Evolutionary conservation across 2,329 filamentous ascomycete genomes (phyloP).

Genomic region (Periconia digitata): DNA sequence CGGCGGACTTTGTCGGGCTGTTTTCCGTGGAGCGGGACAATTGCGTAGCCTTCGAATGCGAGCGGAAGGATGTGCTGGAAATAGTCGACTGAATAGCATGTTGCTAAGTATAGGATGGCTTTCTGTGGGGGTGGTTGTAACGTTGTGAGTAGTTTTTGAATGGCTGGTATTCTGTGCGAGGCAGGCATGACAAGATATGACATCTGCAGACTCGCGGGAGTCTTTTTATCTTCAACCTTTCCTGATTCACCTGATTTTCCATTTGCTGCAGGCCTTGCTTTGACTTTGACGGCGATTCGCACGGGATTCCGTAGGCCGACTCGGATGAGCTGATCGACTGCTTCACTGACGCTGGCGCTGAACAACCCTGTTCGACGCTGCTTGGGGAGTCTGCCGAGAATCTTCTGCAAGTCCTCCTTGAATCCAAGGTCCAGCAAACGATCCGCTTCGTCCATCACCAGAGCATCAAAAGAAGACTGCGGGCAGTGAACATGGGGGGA

Average conservation of each 20-base stretch:
- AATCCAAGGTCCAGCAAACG: constrained; percentile 91
- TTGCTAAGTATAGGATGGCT: constrained; percentile 88
- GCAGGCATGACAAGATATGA: constrained; percentile 76
- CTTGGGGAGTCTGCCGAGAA: constrained; percentile 82
- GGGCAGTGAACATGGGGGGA: constrained; percentile 87
- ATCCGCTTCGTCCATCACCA: constrained; percentile 94
- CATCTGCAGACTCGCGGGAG: constrained; percentile 91
- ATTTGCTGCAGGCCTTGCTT: constrained; percentile 44
- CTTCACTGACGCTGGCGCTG: constrained; percentile 93
- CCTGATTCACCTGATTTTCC: constrained; percentile 50
- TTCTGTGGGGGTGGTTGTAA: constrained; percentile 77
- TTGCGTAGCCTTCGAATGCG: constrained; percentile 68
- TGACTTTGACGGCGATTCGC: constrained; percentile 92
- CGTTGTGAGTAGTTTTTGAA: constrained; percentile 69
- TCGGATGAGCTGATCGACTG: constrained; percentile 87
- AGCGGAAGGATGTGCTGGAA: constrained; percentile 78
- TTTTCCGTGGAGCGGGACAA: constrained; percentile 89
- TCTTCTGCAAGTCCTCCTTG: constrained; percentile 84
- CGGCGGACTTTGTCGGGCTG: constrained; percentile 84
- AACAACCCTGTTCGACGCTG: constrained; percentile 92
- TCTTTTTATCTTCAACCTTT: constrained; percentile 79
- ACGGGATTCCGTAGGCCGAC: constrained; percentile 93
- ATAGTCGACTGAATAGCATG: constrained; percentile 93
- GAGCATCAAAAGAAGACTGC: constrained; percentile 84
- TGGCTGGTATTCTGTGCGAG: constrained; percentile 75